Evolutionary conservation across 306 rosid species (phyloP), one percentile per base, ranked within the genome.

Genomic region (Fragaria vesca): DNA sequence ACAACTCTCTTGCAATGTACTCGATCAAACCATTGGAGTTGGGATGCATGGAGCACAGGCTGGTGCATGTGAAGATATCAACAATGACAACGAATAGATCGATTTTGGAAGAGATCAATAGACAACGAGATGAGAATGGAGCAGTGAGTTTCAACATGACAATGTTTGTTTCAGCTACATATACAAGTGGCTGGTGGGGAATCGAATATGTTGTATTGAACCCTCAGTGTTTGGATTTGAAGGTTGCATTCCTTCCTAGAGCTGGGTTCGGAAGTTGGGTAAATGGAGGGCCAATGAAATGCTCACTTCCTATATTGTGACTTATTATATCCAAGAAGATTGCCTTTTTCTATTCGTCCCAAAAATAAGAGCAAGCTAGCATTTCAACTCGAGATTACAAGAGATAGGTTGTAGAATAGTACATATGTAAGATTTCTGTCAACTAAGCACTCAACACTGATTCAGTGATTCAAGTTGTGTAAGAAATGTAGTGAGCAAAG

Each of bases 121-220:
- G 43, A 54, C 74, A 28, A 47, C 16, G 55, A 50, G 8, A 12
- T 47, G 58, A 26, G 51, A 12, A 46, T 28, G 60, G 43, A 16
- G 74, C 42, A 26, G 60, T 48, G 24, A 28, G 11, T 28, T 47
- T 70, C 6, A 28, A 34, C 74, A 28, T 47, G 60, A 34, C 17
- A 28, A 47, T 70, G 60, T 70, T 70, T 30, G 63, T 52, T 71
- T 51, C 46, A 26, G 75, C 75, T 6, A 51, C 75, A 34, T 70
- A 70, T 12, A 51, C 26, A 30, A 32, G 18, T 0, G 75, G 47
- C 5, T 71, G 47, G 47, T 50, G 63, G 30, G 75, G 46, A 15
- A 46, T 12, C 11, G 28, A 71, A 20, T 0, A 20, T 5, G 32
- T 71, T 71, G 62, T 34, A 2, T 48, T 32, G 4, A 71, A 21